A percentile compares a stretch with the other conserved stretches of the same genome.
phyloP scores from a whole-genome alignment of 2,329 filamentous ascomycete genomes.

The Botrytis medusae region DNA sequence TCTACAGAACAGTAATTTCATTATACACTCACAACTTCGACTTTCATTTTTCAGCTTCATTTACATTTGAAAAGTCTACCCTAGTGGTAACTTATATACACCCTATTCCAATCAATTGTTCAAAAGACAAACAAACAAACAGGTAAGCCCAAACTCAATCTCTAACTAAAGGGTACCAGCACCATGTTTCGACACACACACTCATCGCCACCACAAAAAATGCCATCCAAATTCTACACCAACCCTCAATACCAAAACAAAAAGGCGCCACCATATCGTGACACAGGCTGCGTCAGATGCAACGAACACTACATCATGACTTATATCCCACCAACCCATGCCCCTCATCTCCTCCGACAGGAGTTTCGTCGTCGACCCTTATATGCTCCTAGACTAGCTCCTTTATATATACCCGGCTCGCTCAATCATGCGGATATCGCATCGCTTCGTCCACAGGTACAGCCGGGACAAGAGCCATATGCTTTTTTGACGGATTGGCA shows the following conservation, averaged over 20 bases:
- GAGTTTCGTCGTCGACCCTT: constrained; percentile 1
- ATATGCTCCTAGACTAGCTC: not conserved
- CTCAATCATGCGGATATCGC: not conserved
- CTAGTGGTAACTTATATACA: not conserved
- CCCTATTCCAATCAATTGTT: not conserved
- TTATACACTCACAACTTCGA: not conserved
- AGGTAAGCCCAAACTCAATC: constrained; percentile 2
- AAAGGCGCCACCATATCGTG: not conserved
- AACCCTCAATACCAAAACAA: not conserved
- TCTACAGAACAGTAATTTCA: not conserved
- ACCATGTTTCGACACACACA: not conserved
- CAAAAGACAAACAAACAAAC: not conserved
- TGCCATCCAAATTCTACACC: not conserved
- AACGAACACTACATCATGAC: not conserved
- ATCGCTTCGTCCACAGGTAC: not conserved
- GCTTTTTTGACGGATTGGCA: not conserved
- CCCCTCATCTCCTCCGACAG: not conserved
- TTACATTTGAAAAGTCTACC: not conserved
- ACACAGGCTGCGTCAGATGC: not conserved
- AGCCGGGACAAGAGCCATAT: not conserved
- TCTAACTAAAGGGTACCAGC: not conserved
- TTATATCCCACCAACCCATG: not conserved
- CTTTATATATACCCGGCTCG: too few species aligned
- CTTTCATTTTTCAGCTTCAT: not conserved
- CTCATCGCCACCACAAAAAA: not conserved